Conservation (phyloP, 106 monocot genomes). For the Ottelia alismoides region DNA sequence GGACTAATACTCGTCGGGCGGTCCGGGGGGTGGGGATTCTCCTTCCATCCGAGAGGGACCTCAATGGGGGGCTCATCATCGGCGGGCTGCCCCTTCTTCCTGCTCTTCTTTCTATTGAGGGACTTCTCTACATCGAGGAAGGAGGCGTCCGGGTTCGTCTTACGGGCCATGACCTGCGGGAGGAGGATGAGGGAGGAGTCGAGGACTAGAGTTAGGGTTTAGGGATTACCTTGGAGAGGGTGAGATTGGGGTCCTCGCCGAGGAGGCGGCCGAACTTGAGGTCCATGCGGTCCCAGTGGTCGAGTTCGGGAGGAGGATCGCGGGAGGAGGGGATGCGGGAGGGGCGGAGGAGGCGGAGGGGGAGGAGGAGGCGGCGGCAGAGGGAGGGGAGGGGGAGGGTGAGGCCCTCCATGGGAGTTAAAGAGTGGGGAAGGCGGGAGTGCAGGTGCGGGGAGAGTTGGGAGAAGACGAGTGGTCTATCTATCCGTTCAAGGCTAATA, state of each 20-base stretch:
- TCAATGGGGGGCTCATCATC: slow-evolving; percentile 1
- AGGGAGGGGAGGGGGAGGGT: no score
- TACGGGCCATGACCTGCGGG: slow-evolving; percentile 74
- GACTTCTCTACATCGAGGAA: slow-evolving; percentile 74
- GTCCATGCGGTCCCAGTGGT: slow-evolving; percentile 90
- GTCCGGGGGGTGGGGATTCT: no score
- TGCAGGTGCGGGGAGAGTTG: no score
- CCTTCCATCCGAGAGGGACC: slow-evolving; percentile 10
- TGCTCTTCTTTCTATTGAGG: slow-evolving; percentile 30
- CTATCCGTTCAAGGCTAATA: no score
- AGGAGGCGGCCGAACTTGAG: slow-evolving; percentile 80
- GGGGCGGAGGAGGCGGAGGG: slow-evolving; percentile 13
- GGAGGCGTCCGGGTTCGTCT: slow-evolving; percentile 57
- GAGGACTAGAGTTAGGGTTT: no score
- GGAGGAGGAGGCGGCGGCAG: slow-evolving; percentile 2
- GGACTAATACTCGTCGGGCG: no score
- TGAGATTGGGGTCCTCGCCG: slow-evolving; percentile 87
- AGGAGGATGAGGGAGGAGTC: no score
- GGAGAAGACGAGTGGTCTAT: no score
- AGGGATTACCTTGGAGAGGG: slow-evolving; percentile 83
- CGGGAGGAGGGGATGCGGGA: slow-evolving; percentile 11
- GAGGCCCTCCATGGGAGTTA: no score
- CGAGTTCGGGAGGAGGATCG: slow-evolving; percentile 35
- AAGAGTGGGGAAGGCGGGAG: no score
- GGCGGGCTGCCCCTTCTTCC: slow-evolving; percentile 3